Base-by-base conservation (phyloP, 1,284 basidiomycete species). In the Cyathus olla region DNA sequence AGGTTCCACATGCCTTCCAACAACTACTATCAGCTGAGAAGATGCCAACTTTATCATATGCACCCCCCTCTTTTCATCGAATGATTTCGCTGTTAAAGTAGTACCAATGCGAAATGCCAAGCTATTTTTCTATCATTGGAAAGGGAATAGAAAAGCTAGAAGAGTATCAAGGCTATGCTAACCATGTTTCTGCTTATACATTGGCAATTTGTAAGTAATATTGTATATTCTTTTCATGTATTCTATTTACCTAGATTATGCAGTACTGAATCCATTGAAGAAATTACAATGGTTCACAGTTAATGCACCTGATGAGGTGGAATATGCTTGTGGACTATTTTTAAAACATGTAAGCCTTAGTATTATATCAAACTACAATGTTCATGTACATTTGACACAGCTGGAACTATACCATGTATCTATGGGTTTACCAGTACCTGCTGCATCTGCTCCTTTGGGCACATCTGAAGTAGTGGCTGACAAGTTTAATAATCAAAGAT, bases 1-100 rank as follows among this genome's bases (percentile, higher is more conserved):
- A 64, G 62, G 60, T 64, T 39, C 60, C 63, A 28, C 60, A 61
- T 61, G 60, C 50, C 13, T 61, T 61, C 49, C 60, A 61, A 48
- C 47, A 60, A n/a, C 17, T 27, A 15, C 48, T 60, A 29, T 55
- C 53, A 40, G 44, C 59, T n/a, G 59, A 60, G 42, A 57, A 47
- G 35, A 60, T 47, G 13, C 59, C 55, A 42, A 60, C 59, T 31
- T 53, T 60, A n/a, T 52, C 47, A 40, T 22, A 57, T 57, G 48
- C 55, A 15, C 49, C 57, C 28, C 50, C 55, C 17, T 17, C 55
- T 17, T 60, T 57, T 35, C 29, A 15, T 22, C 31, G 22, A 19
- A 35, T 60, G 46, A 46, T 63, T 4, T 17, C 55, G 26, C 9
- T 22, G 4, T 48, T 5, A 22, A 29, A 26, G 47, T 6, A 48